phyloP scores from a whole-genome alignment of 75 land plant species.

The Adiantum capillusveneris region DNA sequence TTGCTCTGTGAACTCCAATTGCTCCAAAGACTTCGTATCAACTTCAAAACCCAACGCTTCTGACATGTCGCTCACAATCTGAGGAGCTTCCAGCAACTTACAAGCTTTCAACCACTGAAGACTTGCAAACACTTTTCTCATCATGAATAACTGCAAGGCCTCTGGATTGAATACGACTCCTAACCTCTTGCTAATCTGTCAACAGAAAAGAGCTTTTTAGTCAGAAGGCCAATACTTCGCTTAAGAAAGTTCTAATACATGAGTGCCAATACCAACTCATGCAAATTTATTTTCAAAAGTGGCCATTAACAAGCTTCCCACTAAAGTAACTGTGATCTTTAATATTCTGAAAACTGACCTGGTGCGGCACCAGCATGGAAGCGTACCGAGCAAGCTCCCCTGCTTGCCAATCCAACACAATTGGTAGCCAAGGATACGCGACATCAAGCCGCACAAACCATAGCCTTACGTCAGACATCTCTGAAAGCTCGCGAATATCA shows the following conservation, averaged over 20 bases:
- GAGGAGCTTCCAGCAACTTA: slow-evolving; percentile 39
- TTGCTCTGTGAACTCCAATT: slow-evolving; percentile 27
- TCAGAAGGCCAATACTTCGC: too few relatives aligned
- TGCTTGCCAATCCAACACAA: slow-evolving; percentile 75
- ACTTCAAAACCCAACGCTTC: slow-evolving; percentile 79
- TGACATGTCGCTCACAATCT: slow-evolving; percentile 63
- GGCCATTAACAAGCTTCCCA: too few relatives aligned
- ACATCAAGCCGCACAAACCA: slow-evolving; percentile 92
- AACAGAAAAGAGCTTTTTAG: too few relatives aligned
- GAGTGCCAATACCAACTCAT: too few relatives aligned
- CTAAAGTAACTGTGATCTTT: too few relatives aligned
- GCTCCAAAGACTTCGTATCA: slow-evolving; percentile 51
- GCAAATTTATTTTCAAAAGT: too few relatives aligned
- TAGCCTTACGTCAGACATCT: slow-evolving; percentile 72
- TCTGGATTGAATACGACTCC: slow-evolving; percentile 93
- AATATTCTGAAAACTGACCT: too few relatives aligned
- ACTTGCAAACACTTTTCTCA: slow-evolving; percentile 41
- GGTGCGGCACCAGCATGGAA: slow-evolving; percentile 92
- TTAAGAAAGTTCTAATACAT: too few relatives aligned
- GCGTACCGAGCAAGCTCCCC: slow-evolving; percentile 91
- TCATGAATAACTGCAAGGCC: slow-evolving; percentile 67
- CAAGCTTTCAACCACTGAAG: slow-evolving; percentile 10
- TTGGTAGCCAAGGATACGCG: slow-evolving; percentile 76
- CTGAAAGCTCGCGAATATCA: slow-evolving; percentile 77
- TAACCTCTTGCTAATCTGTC: slow-evolving; percentile 71